Conservation (phyloP, 768 basidiomycete species). For the Lactarius tabidus region DNA sequence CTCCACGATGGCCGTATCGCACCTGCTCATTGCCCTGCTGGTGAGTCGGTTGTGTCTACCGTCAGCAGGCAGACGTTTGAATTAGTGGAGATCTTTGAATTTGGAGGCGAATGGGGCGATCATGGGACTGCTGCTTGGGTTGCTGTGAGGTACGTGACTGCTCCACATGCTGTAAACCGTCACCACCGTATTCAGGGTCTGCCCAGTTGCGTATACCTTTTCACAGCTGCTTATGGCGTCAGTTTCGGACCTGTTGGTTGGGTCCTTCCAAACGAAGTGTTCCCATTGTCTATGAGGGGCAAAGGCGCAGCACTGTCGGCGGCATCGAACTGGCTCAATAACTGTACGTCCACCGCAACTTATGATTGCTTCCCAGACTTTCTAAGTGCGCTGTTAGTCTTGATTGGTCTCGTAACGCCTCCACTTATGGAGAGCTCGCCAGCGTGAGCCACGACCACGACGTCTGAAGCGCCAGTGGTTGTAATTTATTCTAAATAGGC, state of each 20-base stretch:
- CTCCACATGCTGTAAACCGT: background rate
- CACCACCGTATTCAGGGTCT: background rate
- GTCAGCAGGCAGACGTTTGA: background rate
- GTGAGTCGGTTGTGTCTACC: conserved; percentile 36
- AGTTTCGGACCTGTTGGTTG: conserved; percentile 80
- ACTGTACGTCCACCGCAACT: conserved; percentile 39
- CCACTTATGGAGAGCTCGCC: conserved; percentile 58
- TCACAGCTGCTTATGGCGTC: conserved; percentile 73
- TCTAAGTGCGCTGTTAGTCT: conserved; percentile 40
- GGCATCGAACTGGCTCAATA: conserved; percentile 83
- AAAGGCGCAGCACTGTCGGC: conserved; percentile 82
- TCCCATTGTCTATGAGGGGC: conserved; percentile 72
- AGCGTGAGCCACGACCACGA: conserved; percentile 37
- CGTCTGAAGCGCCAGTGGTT: background rate
- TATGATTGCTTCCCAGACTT: background rate
- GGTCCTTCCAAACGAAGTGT: conserved; percentile 82
- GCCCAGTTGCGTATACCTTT: conserved; percentile 54
- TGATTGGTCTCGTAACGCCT: conserved; percentile 73
- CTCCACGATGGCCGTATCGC: conserved; percentile 57
- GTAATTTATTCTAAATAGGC: conserved; percentile 34
- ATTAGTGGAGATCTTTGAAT: conserved; percentile 42
- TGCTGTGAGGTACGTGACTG: conserved; percentile 55
- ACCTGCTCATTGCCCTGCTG: conserved; percentile 59
- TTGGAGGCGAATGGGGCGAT: conserved; percentile 52
- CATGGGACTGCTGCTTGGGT: conserved; percentile 61